phyloP scores from a whole-genome alignment of 78 protist genomes.

The Polysphondylium violaceum region DNA sequence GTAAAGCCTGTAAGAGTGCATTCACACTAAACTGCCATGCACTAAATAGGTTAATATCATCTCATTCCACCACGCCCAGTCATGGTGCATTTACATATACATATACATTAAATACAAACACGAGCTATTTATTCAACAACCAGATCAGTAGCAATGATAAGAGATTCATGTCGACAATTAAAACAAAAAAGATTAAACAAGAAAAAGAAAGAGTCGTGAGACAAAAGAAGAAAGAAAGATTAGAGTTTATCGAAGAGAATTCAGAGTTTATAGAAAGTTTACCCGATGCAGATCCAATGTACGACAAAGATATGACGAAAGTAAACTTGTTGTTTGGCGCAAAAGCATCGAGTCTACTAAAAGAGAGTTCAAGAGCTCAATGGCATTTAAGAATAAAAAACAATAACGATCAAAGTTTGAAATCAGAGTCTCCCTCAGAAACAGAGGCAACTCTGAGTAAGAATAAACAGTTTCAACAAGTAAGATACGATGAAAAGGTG shows the following conservation, averaged over 20 bases:
- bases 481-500: not conserved
- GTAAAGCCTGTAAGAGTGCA: too few relatives aligned
- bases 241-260: not conserved
- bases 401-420: not conserved
- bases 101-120: too few relatives aligned
- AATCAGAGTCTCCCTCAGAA: not conserved
- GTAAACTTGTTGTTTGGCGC: conserved; percentile 35
- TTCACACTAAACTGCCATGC: too few relatives aligned
- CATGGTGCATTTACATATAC: too few relatives aligned
- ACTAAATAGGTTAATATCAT: too few relatives aligned
- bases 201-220: conserved; percentile 8
- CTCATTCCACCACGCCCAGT: too few relatives aligned
- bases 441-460: not conserved
- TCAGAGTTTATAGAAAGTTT: conserved; percentile 24
- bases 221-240: conserved; percentile 23
- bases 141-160: too few relatives aligned
- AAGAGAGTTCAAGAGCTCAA: conserved; percentile 40
- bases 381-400: conserved; percentile 54
- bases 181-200: conserved; percentile 4
- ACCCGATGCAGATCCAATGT: conserved; percentile 45
- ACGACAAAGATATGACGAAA: conserved; percentile 4
- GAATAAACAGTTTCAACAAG: conserved; percentile 9
- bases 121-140: too few relatives aligned
- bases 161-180: too few relatives aligned
- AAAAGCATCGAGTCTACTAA: conserved; percentile 17